phyloP scores from a whole-genome alignment of 2,329 filamentous ascomycete species.

The Penicillium fuscoglaucum region DNA sequence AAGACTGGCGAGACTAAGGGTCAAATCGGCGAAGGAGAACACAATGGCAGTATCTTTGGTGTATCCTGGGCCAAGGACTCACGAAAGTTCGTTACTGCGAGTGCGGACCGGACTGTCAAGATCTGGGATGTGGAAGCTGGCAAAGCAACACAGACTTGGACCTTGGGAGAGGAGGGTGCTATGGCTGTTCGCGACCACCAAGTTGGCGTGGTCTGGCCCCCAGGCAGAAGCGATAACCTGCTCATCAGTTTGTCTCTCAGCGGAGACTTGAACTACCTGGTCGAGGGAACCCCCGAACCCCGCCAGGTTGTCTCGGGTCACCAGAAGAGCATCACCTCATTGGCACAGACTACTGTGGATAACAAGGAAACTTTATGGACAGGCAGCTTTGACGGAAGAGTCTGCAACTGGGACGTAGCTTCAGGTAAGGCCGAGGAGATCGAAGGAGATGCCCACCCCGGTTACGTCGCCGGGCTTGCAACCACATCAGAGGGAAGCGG shows the following conservation, averaged over 20 bases:
- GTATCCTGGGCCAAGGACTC: slow-evolving; percentile 89
- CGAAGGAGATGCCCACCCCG: slow-evolving; percentile 79
- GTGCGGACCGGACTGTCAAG: slow-evolving; percentile 90
- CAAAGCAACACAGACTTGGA: slow-evolving; percentile 78
- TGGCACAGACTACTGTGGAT: slow-evolving; percentile 57
- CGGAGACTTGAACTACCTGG: slow-evolving; percentile 87
- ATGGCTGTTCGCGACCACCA: slow-evolving; percentile 81
- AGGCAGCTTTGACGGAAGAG: slow-evolving; percentile 86
- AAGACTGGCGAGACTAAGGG: slow-evolving; percentile 84
- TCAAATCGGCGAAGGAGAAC: slow-evolving; percentile 70
- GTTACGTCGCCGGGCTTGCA: slow-evolving; percentile 78
- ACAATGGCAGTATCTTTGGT: slow-evolving; percentile 89
- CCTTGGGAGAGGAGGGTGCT: slow-evolving; percentile 71
- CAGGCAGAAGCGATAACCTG: slow-evolving; percentile 76
- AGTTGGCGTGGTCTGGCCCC: slow-evolving; percentile 88
- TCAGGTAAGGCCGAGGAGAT: slow-evolving; percentile 68
- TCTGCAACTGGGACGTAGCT: slow-evolving; percentile 78
- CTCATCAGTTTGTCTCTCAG: slow-evolving; percentile 87
- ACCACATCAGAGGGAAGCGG: slow-evolving; percentile 52
- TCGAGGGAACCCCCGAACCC: slow-evolving; percentile 68
- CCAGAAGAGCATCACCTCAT: slow-evolving; percentile 83
- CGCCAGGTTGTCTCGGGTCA: slow-evolving; percentile 78
- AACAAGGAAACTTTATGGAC: slow-evolving; percentile 70
- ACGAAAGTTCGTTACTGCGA: slow-evolving; percentile 82
- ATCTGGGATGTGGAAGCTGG: slow-evolving; percentile 87